A percentile compares a stretch with the other conserved stretches of the same genome.
Conservation (phyloP, 495 filamentous ascomycete genomes). For the Neurospora sp. region DNA sequence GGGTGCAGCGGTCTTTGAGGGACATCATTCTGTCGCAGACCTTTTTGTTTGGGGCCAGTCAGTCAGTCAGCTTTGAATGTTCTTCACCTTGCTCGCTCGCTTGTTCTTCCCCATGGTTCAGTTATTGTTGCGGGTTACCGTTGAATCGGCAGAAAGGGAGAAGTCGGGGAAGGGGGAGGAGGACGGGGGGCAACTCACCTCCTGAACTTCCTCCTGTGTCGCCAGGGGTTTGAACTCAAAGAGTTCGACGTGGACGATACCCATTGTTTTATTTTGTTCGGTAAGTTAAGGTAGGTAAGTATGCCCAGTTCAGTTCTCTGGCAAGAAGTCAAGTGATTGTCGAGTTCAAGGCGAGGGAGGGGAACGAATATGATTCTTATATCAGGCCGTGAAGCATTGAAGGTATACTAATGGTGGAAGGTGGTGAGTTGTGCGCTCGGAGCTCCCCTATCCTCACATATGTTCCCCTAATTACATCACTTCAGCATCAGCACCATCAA, state of each 20-base stretch:
- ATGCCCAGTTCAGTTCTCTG: not conserved
- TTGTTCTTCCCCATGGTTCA: not conserved
- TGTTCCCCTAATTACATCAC: not conserved
- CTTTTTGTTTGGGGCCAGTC: constrained; percentile 2
- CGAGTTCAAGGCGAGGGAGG: not conserved
- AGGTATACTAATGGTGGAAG: not conserved
- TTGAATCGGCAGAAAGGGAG: too few species aligned
- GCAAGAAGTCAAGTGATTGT: not conserved
- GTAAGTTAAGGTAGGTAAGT: too few species aligned
- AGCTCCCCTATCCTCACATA: not conserved
- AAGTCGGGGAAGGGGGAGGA: too few species aligned
- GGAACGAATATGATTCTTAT: not conserved
- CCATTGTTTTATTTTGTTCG: not conserved
- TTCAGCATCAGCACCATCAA: not conserved
- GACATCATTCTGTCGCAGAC: constrained; percentile 20
- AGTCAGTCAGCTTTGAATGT: too few species aligned
- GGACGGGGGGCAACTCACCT: too few species aligned
- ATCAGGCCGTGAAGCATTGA: not conserved
- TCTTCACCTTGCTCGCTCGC: too few species aligned
- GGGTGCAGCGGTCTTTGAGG: constrained; percentile 34
- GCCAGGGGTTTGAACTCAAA: constrained; percentile 5
- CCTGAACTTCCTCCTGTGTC: constrained; percentile 6
- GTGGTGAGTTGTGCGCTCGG: not conserved
- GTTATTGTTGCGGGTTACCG: not conserved
- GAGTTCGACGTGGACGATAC: constrained; percentile 3